phyloP scores from a whole-genome alignment of 495 filamentous ascomycete genomes.

The Podospora conica region DNA sequence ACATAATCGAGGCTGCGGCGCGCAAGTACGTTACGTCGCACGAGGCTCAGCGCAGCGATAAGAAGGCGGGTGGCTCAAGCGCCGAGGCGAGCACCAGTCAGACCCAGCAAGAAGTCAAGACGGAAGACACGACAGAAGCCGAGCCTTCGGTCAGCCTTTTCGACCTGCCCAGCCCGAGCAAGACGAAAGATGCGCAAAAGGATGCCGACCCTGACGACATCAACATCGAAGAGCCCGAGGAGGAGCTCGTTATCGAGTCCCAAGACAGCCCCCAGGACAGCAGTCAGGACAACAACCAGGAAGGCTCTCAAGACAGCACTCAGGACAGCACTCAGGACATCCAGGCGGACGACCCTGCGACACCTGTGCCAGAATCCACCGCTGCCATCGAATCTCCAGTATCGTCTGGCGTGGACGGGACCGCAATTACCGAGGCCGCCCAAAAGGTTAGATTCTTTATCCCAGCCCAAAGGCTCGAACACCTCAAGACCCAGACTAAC shows the following conservation, averaged over 20 bases:
- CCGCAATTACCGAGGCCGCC: slow-evolving; percentile 10
- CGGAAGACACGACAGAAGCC: slow-evolving; percentile 12
- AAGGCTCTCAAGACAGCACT: too few relatives aligned
- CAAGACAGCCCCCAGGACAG: slow-evolving; percentile 14
- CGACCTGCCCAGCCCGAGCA: slow-evolving; percentile 8
- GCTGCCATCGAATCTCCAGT: background rate
- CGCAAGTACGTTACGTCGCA: slow-evolving; percentile 36
- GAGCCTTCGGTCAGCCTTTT: slow-evolving; percentile 17
- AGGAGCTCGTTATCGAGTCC: slow-evolving; percentile 26
- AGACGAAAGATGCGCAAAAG: slow-evolving; percentile 20
- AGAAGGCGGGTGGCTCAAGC: slow-evolving; percentile 1
- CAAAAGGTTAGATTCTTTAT: slow-evolving; percentile 20
- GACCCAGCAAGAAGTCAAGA: background rate
- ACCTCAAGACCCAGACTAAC: slow-evolving; percentile 16
- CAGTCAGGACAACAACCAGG: too few relatives aligned
- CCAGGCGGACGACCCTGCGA: background rate
- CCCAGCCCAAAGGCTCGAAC: slow-evolving; percentile 19
- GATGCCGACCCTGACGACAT: slow-evolving; percentile 43
- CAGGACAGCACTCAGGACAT: too few relatives aligned
- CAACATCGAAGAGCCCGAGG: slow-evolving; percentile 40
- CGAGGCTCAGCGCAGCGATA: slow-evolving; percentile 20
- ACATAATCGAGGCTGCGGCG: slow-evolving; percentile 40
- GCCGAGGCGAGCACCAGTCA: slow-evolving; percentile 7
- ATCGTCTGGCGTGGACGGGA: slow-evolving; percentile 2
- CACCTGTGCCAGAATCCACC: slow-evolving; percentile 4